These are phyloP conservation scores for Sclerotinia glacialis DNA, from an alignment of 2,329 filamentous ascomycete genomes.

Conservation along the genomic window DNA sequence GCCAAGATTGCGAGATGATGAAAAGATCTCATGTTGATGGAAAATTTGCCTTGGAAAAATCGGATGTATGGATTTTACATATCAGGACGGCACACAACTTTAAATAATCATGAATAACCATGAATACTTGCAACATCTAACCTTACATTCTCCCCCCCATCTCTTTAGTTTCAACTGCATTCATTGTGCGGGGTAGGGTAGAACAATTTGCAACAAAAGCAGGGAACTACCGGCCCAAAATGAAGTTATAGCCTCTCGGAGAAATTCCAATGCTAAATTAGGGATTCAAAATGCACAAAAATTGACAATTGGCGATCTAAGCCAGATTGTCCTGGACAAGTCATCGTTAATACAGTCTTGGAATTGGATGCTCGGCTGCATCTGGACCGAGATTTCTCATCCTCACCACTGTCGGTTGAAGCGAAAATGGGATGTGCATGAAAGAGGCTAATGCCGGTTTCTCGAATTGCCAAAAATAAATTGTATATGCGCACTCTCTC, in stretches of 20 bases:
- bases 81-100: neutral
- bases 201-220: neutral
- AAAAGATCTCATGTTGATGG: neutral
- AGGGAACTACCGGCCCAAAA: neutral
- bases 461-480: neutral
- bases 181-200: neutral
- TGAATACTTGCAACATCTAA: neutral
- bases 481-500: neutral
- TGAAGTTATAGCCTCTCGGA: neutral
- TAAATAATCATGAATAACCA: neutral
- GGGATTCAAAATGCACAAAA: neutral
- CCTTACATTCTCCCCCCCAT: neutral
- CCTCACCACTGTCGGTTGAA: neutral
- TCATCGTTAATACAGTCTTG: neutral
- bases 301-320: neutral
- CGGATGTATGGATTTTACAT: neutral
- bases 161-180: neutral
- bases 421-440: too few relatives aligned
- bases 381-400: neutral
- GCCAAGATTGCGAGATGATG: neutral
- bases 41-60: neutral
- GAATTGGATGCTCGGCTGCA: neutral
- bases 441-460: neutral
- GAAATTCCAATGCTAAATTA: neutral
- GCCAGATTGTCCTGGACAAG: neutral